phyloP scores from a whole-genome alignment of 306 rosid genomes.

The Crotalaria pallida region DNA sequence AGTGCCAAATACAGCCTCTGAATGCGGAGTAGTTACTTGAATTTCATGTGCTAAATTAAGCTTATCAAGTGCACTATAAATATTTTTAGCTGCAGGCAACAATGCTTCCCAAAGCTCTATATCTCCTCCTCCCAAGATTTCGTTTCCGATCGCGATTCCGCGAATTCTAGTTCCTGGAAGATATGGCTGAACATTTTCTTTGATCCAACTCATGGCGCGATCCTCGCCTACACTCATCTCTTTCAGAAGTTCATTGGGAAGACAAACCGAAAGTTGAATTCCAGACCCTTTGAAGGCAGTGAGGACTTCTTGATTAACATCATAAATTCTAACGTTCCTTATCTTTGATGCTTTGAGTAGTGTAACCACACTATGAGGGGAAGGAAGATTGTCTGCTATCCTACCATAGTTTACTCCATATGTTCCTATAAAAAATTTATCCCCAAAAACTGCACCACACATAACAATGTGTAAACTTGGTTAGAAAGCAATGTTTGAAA shows the following conservation, averaged over 20 bases:
- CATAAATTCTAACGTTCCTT: conserved; percentile 68
- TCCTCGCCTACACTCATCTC: conserved; percentile 69
- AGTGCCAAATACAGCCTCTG: conserved; percentile 80
- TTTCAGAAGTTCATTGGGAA: conserved; percentile 47
- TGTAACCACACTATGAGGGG: conserved; percentile 78
- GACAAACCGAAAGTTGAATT: conserved; percentile 49
- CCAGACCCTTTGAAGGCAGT: conserved; percentile 81
- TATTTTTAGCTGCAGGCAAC: conserved; percentile 68
- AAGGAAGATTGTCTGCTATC: conserved; percentile 68
- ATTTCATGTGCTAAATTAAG: conserved; percentile 40
- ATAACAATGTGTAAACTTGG: background rate
- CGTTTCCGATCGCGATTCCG: conserved; percentile 86
- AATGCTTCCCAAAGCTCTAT: conserved; percentile 62
- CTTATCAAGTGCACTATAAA: conserved; percentile 48
- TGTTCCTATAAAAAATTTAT: conserved; percentile 55
- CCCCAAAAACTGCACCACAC: conserved; percentile 25
- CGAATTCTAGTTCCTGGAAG: conserved; percentile 67
- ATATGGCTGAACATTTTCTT: conserved; percentile 68
- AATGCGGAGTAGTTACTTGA: conserved; percentile 86
- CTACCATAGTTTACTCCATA: conserved; percentile 91
- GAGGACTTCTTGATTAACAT: conserved; percentile 60
- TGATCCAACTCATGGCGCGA: conserved; percentile 81
- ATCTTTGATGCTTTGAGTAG: conserved; percentile 84
- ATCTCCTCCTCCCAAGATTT: conserved; percentile 55
- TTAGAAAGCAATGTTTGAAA: background rate